Conservation (phyloP, 352 stramenopile genomes). For the Aphanomyces euteiches region DNA sequence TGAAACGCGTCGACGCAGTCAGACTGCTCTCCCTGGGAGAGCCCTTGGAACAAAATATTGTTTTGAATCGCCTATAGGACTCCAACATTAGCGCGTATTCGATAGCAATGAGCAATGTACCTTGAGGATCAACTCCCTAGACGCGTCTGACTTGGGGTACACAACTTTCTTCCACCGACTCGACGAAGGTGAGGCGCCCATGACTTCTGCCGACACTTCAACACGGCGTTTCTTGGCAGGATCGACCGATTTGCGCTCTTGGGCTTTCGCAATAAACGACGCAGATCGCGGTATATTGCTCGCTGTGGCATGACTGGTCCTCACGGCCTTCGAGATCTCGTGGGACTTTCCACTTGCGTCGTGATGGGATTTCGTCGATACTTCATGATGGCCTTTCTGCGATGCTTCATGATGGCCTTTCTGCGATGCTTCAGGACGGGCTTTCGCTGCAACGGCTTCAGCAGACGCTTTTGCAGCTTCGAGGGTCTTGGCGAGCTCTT, state of each 20-base stretch:
- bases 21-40: constrained; percentile 47
- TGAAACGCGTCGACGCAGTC: constrained; percentile 78
- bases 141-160: constrained; percentile 58
- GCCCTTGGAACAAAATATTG: constrained; percentile 70
- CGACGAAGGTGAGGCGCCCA: constrained; percentile 50
- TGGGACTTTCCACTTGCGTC: background rate
- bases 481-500: constrained; percentile 14
- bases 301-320: background rate
- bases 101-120: background rate
- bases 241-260: constrained; percentile 14
- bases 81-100: no score
- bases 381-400: no score
- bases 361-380: constrained; percentile 40
- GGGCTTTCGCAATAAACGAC: constrained; percentile 28
- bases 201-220: constrained; percentile 76
- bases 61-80: constrained; percentile 51
- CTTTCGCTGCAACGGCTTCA: background rate
- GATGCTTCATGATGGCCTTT: no score
- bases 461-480: constrained; percentile 13
- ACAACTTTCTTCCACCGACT: constrained; percentile 46
- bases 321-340: background rate
- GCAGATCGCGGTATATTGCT: background rate
- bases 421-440: constrained; percentile 57
- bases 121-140: constrained; percentile 41
- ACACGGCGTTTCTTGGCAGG: constrained; percentile 42